Conservation (phyloP, 192 early-diverging fungal species). For the Entomortierella beljakovae region DNA sequence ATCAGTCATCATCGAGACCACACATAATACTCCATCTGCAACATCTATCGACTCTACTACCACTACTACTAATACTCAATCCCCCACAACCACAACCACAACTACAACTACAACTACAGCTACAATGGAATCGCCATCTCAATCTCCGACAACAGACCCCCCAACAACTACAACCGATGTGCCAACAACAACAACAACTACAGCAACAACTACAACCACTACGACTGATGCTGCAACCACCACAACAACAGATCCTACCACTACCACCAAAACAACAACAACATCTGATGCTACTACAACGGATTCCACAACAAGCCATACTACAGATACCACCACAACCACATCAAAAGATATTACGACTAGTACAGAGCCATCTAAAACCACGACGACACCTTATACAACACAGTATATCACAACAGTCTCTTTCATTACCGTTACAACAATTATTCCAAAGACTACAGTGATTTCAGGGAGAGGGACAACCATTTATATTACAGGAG, state of each 20-base stretch:
- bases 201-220: not conserved
- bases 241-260: not conserved
- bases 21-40: not conserved
- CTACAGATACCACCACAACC: not conserved
- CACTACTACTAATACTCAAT: too few relatives aligned
- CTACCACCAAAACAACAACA: not conserved
- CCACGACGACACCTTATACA: constrained; percentile 34
- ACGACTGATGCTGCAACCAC: not conserved
- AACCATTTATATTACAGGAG: constrained; percentile 29
- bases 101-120: too few relatives aligned
- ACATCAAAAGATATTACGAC: not conserved
- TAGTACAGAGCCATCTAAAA: constrained; percentile 9
- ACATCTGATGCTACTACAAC: not conserved
- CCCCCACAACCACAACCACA: too few relatives aligned
- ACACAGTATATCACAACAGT: constrained; percentile 37
- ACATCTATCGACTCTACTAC: constrained; percentile 2
- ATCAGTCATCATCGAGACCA: not conserved
- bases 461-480: constrained; percentile 26
- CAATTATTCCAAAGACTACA: constrained; percentile 24
- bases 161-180: not conserved
- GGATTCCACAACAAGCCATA: not conserved
- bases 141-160: not conserved
- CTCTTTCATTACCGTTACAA: constrained; percentile 24
- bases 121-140: not conserved
- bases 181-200: constrained; percentile 12